These are phyloP conservation scores for Talaromyces amestolkiae DNA, from an alignment of 2,329 filamentous ascomycete genomes.

Conservation along the genomic window DNA sequence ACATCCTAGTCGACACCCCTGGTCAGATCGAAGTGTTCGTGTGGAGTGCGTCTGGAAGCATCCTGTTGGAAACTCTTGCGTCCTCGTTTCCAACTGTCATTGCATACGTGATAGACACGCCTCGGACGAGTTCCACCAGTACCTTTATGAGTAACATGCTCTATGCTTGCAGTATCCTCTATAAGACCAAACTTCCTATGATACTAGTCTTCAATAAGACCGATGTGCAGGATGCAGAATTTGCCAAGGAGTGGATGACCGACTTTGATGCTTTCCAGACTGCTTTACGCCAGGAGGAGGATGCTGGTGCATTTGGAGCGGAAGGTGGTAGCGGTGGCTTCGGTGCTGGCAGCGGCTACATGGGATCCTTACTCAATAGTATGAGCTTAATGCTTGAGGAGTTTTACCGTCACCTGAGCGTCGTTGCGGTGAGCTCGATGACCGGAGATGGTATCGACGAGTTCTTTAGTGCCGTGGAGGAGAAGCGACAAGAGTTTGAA, in stretches of 20 bases:
- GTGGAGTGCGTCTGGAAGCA: conserved; percentile 93
- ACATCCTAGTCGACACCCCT: conserved; percentile 91
- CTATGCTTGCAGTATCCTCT: conserved; percentile 96
- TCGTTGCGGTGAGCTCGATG: conserved; percentile 91
- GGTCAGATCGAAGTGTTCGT: conserved; percentile 99
- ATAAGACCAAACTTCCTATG: conserved; percentile 98
- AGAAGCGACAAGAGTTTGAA: conserved; percentile 85
- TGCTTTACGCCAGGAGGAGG: conserved; percentile 77
- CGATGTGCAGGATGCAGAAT: conserved; percentile 84
- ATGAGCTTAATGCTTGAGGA: conserved; percentile 98
- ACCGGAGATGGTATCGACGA: conserved; percentile 87
- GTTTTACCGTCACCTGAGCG: conserved; percentile 90
- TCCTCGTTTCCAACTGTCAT: conserved; percentile 95
- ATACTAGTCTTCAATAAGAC: conserved; percentile 99
- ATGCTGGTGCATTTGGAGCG: conserved; percentile 70
- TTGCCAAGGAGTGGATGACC: conserved; percentile 99
- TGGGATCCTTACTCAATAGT: conserved; percentile 91
- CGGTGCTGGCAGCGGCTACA: conserved; percentile 82
- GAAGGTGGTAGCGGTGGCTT: conserved; percentile 60
- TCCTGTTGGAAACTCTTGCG: conserved; percentile 86
- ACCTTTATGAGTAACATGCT: conserved; percentile 99
- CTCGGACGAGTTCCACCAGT: conserved; percentile 84
- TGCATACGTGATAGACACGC: conserved; percentile 96
- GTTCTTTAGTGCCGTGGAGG: conserved; percentile 85
- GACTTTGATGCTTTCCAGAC: conserved; percentile 95